Conservation (phyloP, 2,329 filamentous ascomycete species). For the Diaporthe citri region DNA sequence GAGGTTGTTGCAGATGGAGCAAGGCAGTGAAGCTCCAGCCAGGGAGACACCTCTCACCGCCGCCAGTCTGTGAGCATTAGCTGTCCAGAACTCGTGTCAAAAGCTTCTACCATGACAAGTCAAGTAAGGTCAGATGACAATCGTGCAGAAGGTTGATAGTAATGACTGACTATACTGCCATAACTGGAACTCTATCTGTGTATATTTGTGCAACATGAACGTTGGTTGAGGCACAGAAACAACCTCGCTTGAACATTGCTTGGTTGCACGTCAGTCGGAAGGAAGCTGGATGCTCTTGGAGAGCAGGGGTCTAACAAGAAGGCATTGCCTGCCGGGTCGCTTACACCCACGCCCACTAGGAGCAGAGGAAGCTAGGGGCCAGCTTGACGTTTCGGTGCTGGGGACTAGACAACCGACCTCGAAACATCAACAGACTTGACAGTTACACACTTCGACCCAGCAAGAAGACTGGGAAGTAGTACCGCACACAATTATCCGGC, state of each 20-base stretch:
- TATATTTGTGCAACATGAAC: not conserved
- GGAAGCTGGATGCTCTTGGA: not conserved
- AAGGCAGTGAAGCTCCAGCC: constrained; percentile 25
- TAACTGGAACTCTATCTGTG: not conserved
- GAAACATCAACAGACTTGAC: constrained; percentile 21
- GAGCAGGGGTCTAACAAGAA: constrained; percentile 3
- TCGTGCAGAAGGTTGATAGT: not conserved
- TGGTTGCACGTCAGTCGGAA: not conserved
- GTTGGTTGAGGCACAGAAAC: not conserved
- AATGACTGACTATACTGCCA: not conserved
- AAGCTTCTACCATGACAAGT: not conserved
- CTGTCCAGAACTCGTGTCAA: not conserved
- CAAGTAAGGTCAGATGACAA: not conserved
- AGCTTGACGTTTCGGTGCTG: constrained; percentile 33
- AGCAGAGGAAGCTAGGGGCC: constrained; percentile 9
- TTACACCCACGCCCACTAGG: not conserved
- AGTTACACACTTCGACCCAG: constrained; percentile 5
- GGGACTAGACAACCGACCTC: not conserved
- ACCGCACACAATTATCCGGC: constrained; percentile 1
- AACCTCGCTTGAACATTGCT: not conserved
- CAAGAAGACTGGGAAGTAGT: constrained; percentile 9
- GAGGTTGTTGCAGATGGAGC: not conserved
- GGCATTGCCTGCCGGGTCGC: constrained; percentile 20
- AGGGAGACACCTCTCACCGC: constrained; percentile 20
- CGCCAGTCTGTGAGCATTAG: not conserved